A percentile compares a stretch with the other conserved stretches of the same genome.
These are phyloP conservation scores for Urtica urens DNA, from an alignment of 306 rosid species.

Conservation along the genomic window DNA sequence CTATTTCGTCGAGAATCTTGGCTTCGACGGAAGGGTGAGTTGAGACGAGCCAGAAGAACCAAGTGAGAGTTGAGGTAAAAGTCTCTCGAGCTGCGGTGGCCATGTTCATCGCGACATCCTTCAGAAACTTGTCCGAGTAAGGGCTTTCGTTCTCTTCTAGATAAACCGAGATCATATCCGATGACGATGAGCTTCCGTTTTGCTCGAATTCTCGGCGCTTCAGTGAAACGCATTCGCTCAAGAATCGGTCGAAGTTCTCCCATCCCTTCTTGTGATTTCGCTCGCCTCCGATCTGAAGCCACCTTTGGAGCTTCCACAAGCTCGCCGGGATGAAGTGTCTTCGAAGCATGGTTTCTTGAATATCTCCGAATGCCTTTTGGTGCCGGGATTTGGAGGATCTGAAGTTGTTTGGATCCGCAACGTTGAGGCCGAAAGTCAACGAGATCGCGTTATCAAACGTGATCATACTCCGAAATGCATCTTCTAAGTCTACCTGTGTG, in stretches of 20 bases:
- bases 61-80: conserved; percentile 31
- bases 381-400: conserved; percentile 3
- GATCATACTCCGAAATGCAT: conserved; percentile 14
- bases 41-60: conserved; percentile 38
- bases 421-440: conserved; percentile 23
- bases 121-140: conserved; percentile 23
- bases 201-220: conserved; percentile 10
- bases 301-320: conserved; percentile 31
- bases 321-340: conserved; percentile 14
- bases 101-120: conserved; percentile 29
- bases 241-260: conserved; percentile 20
- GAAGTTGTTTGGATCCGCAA: conserved; percentile 12
- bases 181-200: not conserved
- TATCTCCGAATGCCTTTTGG: conserved; percentile 11
- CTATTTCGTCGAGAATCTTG: not conserved
- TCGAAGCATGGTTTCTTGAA: conserved; percentile 7
- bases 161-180: conserved; percentile 25
- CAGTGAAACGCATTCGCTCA: conserved; percentile 14
- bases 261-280: conserved; percentile 18
- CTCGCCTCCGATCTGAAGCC: conserved; percentile 32
- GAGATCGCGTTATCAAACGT: conserved; percentile 18
- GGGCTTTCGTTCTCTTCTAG: conserved; percentile 9
- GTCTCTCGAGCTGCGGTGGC: conserved; percentile 38
- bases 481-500: conserved; percentile 31
- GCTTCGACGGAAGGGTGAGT: conserved; percentile 29